These are phyloP conservation scores for Sporothrix euskadiensis DNA, from an alignment of 2,329 filamentous ascomycete genomes.

Conservation along the genomic window DNA sequence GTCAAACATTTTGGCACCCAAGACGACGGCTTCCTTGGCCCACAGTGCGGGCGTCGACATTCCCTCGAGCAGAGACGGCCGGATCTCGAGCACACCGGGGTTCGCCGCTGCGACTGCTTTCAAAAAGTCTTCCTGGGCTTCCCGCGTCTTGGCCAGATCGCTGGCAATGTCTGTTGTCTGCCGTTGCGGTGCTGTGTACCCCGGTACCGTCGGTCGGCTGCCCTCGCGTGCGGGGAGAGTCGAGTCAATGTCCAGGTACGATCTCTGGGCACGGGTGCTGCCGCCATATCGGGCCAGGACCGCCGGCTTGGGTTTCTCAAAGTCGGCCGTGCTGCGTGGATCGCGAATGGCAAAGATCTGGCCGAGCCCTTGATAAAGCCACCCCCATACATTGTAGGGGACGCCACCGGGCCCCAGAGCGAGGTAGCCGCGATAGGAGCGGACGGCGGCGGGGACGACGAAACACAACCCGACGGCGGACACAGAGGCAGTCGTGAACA, in stretches of 20 bases:
- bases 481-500: constrained; percentile 25
- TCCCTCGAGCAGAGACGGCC: constrained; percentile 40
- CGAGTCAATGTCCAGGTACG: constrained; percentile 21
- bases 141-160: neutral
- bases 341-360: constrained; percentile 42
- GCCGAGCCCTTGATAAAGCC: constrained; percentile 40
- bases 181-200: constrained; percentile 44
- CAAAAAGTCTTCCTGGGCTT: neutral
- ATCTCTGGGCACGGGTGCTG: constrained; percentile 2
- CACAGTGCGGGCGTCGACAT: constrained; percentile 39
- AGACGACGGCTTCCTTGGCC: neutral
- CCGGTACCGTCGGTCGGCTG: constrained; percentile 40
- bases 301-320: constrained; percentile 31
- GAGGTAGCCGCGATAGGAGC: constrained; percentile 45
- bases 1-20: constrained; percentile 22
- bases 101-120: constrained; percentile 35
- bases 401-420: constrained; percentile 48
- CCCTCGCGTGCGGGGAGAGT: constrained; percentile 33
- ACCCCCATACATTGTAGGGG: constrained; percentile 47
- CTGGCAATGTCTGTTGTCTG: constrained; percentile 38
- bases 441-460: constrained; percentile 18
- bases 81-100: constrained; percentile 34
- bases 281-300: constrained; percentile 35
- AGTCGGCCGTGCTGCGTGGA: constrained; percentile 38
- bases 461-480: constrained; percentile 12